phyloP scores from a whole-genome alignment of 2,329 filamentous ascomycete genomes.

The Ophiostoma tasmaniense region DNA sequence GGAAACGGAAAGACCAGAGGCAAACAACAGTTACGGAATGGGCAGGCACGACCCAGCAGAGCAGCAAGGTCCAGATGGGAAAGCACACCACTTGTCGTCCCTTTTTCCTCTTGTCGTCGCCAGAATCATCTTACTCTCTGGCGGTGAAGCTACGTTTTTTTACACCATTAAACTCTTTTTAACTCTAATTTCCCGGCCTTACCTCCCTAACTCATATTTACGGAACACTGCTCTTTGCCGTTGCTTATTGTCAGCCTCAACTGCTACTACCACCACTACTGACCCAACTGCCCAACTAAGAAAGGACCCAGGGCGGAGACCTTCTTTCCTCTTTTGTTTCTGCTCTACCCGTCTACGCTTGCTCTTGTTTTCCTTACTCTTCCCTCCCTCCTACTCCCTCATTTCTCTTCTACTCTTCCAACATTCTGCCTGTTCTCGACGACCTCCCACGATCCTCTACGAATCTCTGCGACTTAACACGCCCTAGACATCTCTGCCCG shows the following conservation, averaged over 20 bases:
- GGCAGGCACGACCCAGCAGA: background rate
- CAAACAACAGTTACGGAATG: background rate
- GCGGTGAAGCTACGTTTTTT: background rate
- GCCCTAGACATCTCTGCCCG: background rate
- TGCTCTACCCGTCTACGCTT: background rate
- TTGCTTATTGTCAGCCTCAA: slow-evolving; percentile 9
- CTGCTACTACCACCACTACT: background rate
- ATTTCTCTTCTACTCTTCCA: background rate
- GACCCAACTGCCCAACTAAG: background rate
- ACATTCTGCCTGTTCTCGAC: background rate
- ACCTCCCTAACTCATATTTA: background rate
- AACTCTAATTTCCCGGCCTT: slow-evolving; percentile 6
- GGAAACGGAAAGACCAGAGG: no score
- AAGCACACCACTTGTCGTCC: slow-evolving; percentile 6
- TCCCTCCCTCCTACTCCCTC: background rate
- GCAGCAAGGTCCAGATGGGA: background rate
- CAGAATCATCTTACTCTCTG: slow-evolving; percentile 1
- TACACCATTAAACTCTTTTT: background rate
- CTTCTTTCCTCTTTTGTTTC: slow-evolving; percentile 4
- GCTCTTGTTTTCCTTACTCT: background rate
- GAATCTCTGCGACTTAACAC: background rate
- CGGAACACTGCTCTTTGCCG: background rate
- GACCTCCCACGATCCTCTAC: background rate
- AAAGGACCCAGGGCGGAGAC: slow-evolving; percentile 4
- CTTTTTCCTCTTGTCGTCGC: background rate